Evolutionary conservation across 2,329 filamentous ascomycete species (phyloP).

Genomic region (Aureobasidium melanogenum): DNA sequence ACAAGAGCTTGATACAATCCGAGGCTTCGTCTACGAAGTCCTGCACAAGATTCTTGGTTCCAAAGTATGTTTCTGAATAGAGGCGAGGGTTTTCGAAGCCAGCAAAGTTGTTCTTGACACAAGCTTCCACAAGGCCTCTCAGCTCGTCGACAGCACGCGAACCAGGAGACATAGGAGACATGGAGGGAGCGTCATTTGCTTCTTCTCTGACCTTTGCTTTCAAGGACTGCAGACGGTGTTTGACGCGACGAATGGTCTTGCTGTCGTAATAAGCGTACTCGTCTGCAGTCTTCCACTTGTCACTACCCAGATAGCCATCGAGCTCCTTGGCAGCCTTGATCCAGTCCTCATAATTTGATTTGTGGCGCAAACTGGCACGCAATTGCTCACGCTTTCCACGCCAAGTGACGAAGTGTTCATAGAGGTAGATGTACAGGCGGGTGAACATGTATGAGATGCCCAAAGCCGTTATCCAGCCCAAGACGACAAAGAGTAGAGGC

Average conservation of each 20-base stretch:
- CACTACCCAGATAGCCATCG: conserved; percentile 72
- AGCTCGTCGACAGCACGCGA: conserved; percentile 62
- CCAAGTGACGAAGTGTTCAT: conserved; percentile 90
- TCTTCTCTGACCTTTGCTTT: conserved; percentile 47
- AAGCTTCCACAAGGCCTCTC: conserved; percentile 70
- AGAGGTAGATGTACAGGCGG: conserved; percentile 79
- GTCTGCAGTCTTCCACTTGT: conserved; percentile 67
- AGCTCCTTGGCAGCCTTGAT: conserved; percentile 67
- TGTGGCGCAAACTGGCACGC: conserved; percentile 59
- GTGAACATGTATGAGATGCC: conserved; percentile 69
- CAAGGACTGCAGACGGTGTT: conserved; percentile 62
- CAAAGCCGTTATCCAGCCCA: conserved; percentile 70
- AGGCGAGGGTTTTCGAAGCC: conserved; percentile 86
- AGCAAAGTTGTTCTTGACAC: conserved; percentile 95
- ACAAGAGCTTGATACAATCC: conserved; percentile 57
- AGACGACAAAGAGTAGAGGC: conserved; percentile 74
- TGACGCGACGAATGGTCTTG: conserved; percentile 68
- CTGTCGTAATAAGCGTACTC: conserved; percentile 77
- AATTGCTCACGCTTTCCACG: conserved; percentile 66
- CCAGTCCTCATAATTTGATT: conserved; percentile 77
- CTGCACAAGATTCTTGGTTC: conserved; percentile 91
- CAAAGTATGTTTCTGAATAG: conserved; percentile 97
- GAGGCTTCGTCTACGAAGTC: conserved; percentile 81
- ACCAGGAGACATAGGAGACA: conserved; percentile 16
- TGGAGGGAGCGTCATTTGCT: conserved; percentile 29